phyloP scores from a whole-genome alignment of 257 asterid genomes.

The Solanum etuberosum region DNA sequence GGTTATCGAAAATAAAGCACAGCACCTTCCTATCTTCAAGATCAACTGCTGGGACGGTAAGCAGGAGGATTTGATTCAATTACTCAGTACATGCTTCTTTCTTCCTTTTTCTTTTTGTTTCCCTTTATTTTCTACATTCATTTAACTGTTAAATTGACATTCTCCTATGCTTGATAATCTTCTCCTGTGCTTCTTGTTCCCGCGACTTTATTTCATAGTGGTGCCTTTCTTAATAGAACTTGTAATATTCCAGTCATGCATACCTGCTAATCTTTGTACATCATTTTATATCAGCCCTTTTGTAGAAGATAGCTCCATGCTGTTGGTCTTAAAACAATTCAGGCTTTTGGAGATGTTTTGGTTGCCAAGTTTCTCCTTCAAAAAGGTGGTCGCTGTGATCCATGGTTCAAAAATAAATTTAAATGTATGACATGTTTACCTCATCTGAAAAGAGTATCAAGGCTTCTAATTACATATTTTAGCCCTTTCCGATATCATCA shows the following conservation, averaged over 20 bases:
- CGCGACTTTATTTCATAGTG: neutral
- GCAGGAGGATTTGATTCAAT: conserved; percentile 11
- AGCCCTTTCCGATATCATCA: neutral
- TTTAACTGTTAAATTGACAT: neutral
- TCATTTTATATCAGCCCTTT: conserved; percentile 42
- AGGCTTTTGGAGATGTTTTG: conserved; percentile 53
- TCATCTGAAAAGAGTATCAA: neutral
- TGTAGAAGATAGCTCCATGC: conserved; percentile 49
- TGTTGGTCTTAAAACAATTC: conserved; percentile 50
- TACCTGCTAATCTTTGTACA: conserved; percentile 27
- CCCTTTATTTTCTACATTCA: neutral
- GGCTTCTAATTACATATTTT: neutral
- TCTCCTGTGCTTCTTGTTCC: neutral
- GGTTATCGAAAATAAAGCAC: conserved; percentile 82
- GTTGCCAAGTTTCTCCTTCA: conserved; percentile 45
- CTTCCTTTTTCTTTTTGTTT: neutral
- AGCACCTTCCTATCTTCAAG: conserved; percentile 93
- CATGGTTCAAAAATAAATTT: conserved; percentile 17
- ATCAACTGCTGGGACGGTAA: conserved; percentile 98
- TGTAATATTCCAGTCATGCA: conserved; percentile 15
- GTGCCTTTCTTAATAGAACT: conserved; percentile 16
- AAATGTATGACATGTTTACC: neutral
- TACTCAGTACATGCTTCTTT: neutral
- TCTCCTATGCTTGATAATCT: neutral
- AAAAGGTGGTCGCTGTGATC: conserved; percentile 35